Conservation (phyloP, 2,329 filamentous ascomycete species). For the Diaporthe capsici region DNA sequence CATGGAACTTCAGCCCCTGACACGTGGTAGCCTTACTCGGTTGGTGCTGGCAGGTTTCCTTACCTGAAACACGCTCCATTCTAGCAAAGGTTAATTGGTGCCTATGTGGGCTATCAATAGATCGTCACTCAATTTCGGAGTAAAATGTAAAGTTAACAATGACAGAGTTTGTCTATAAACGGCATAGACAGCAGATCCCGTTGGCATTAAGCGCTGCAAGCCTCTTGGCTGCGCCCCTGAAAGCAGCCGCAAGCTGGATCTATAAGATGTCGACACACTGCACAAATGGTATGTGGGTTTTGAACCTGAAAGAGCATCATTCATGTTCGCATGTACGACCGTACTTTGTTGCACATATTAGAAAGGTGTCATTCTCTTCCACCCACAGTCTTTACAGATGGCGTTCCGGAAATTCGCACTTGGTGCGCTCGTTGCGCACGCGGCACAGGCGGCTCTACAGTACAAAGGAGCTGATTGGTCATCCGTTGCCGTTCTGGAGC, state of each 20-base stretch:
- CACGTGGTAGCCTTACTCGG: background rate
- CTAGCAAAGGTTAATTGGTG: conserved; percentile 8
- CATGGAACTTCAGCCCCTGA: background rate
- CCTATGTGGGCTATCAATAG: conserved; percentile 17
- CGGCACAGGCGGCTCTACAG: conserved; percentile 28
- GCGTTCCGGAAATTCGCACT: background rate
- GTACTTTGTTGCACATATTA: background rate
- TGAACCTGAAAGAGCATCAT: background rate
- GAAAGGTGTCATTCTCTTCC: background rate
- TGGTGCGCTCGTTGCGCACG: background rate
- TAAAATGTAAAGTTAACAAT: background rate
- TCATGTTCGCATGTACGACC: background rate
- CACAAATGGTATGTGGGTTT: background rate
- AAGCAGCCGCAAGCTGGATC: background rate
- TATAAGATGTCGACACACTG: background rate
- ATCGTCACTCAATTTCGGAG: conserved; percentile 2
- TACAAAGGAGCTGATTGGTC: conserved; percentile 54
- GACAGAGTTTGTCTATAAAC: conserved; percentile 17
- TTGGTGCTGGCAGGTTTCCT: background rate
- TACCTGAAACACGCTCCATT: conserved; percentile 8
- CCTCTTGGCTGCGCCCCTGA: conserved; percentile 4
- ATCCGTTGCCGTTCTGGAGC: conserved; percentile 74
- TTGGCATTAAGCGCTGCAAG: background rate
- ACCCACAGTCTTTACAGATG: conserved; percentile 28
- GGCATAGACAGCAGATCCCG: conserved; percentile 6